Percentiles rank a stretch among this genome's conserved stretches.
Evolutionary conservation across 371 early-diverging fungal genomes (phyloP).

Genomic region (Apophysomyces variabilis): DNA sequence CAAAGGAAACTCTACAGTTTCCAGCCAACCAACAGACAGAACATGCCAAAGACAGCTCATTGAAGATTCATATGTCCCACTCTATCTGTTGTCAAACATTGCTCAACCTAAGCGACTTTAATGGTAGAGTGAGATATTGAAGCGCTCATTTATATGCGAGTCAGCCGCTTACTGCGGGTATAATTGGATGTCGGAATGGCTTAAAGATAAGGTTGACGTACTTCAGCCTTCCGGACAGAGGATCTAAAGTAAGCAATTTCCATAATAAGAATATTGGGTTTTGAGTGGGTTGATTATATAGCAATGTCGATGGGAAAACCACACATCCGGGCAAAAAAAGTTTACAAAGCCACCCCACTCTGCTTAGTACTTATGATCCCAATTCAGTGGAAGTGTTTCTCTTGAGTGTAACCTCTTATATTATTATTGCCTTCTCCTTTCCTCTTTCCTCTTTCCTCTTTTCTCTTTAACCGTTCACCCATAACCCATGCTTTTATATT

Average conservation of each 20-base stretch:
- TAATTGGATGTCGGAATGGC: too few relatives aligned
- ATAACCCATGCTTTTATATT: not conserved
- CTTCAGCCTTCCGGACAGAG: not conserved
- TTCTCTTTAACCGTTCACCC: not conserved
- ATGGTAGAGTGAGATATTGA: too few relatives aligned
- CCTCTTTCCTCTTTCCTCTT: not conserved
- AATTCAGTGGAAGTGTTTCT: slow-evolving; percentile 6
- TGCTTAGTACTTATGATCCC: not conserved
- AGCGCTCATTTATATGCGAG: too few relatives aligned
- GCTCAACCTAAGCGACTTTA: too few relatives aligned
- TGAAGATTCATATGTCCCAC: too few relatives aligned
- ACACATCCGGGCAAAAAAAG: not conserved
- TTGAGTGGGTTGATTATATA: too few relatives aligned
- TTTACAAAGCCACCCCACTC: not conserved
- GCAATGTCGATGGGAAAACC: not conserved
- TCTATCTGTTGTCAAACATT: too few relatives aligned
- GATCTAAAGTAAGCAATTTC: not conserved
- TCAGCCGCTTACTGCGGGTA: too few relatives aligned
- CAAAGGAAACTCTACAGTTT: too few relatives aligned
- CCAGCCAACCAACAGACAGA: too few relatives aligned
- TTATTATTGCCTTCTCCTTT: not conserved
- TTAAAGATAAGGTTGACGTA: not conserved
- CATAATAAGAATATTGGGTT: too few relatives aligned
- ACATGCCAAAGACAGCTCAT: too few relatives aligned
- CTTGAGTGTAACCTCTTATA: not conserved